A percentile compares a stretch with the other conserved stretches of the same genome.
These are phyloP conservation scores for Ogataea ganodermae DNA, from an alignment of 805 yeast genomes.

Conservation along the genomic window DNA sequence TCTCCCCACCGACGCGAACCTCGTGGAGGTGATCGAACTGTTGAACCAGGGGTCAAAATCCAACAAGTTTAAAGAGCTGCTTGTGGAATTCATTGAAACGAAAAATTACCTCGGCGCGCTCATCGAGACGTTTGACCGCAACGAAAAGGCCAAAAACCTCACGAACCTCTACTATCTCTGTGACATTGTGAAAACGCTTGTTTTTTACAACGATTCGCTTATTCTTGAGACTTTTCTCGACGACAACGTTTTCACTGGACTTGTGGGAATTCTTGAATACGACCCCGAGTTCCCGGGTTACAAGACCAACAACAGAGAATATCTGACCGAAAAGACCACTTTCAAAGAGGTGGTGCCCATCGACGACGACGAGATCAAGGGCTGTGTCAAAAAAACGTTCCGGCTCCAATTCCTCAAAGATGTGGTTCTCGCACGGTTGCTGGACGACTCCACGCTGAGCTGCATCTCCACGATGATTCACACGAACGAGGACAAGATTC, in stretches of 20 bases:
- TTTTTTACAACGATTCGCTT: constrained; percentile 69
- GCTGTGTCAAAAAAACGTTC: constrained; percentile 71
- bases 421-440: constrained; percentile 75
- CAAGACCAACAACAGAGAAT: constrained; percentile 79
- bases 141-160: constrained; percentile 56
- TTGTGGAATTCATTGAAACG: constrained; percentile 57
- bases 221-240: constrained; percentile 59
- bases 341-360: constrained; percentile 76
- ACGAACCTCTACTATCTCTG: constrained; percentile 65
- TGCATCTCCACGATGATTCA: constrained; percentile 68
- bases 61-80: constrained; percentile 60
- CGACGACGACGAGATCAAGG: constrained; percentile 47
- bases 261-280: constrained; percentile 83
- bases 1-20: constrained; percentile 50
- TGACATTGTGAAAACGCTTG: constrained; percentile 68
- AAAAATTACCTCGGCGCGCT: constrained; percentile 55
- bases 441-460: constrained; percentile 79
- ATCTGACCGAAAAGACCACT: constrained; percentile 53
- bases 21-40: constrained; percentile 55
- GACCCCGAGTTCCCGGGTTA: constrained; percentile 82
- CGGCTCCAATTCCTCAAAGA: constrained; percentile 81
- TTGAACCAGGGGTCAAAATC: constrained; percentile 64
- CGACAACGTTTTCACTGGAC: constrained; percentile 54
- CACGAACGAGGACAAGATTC: constrained; percentile 65
- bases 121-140: constrained; percentile 50